Evolutionary conservation across 2,329 filamentous ascomycete genomes (phyloP), one percentile per base, ranked within the genome.

Genomic region (Aspergillus hortae): DNA sequence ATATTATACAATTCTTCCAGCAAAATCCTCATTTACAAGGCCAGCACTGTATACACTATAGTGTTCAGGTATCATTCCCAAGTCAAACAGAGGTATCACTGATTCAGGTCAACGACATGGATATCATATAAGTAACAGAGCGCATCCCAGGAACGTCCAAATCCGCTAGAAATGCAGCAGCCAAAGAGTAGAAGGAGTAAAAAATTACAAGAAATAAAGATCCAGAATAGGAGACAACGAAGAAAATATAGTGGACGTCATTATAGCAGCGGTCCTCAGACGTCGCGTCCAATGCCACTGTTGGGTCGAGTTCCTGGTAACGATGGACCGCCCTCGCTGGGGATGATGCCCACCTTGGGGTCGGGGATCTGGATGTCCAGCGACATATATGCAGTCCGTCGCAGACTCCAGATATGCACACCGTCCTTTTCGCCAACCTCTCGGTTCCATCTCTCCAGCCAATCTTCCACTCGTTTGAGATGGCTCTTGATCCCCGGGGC

Each of bases 371-470:
- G 76, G 35, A 79, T 77, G 56, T 79, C 76, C 25, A 78, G 55
- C 36, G 70, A 91, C 85, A 96, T 86, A 70, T 96, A 96, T 1
- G 89, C 92, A 36, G 92, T 95, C 63, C 86, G 81, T 62, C 91
- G 82, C 60, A 96, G 73, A 36, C 88, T 82, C 59, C 96, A 85
- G 48, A 96, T 84, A 68, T 81, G 87, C 19, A 92, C 90, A 4
- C 80, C 80, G 55, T 82, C 77, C 52, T 79, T 78, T 46, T 73
- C 72, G n/a, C 80, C 80, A 9, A 78, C 71, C 56, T 89, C 83
- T 7, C 69, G 67, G 68, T 99, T 99, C 92, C 92, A 96, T 53
- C 84, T 80, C 58, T 95, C 88, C 49, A 99, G 81, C 85, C 89
- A 96, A 35, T 70, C 71, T 72, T 99, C 94, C 15, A 96, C 74